Conservation (phyloP, 768 basidiomycete genomes). For the Rhodosporidiobolus odoratus region DNA sequence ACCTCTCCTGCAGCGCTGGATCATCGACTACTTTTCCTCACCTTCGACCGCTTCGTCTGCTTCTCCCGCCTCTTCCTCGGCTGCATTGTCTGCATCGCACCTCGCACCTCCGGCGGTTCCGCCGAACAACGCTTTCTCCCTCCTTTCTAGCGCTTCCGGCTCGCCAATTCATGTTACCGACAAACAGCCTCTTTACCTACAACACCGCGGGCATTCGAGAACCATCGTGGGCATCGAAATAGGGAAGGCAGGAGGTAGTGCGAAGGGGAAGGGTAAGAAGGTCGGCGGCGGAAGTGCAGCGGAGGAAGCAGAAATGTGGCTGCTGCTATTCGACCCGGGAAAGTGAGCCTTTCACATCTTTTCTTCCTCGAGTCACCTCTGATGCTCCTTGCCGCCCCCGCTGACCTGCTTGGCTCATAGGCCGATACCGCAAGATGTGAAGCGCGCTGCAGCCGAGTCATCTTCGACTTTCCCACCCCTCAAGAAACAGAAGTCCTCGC, state of each 20-base stretch:
- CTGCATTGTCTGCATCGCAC: neutral
- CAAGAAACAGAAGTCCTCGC: slow-evolving; percentile 14
- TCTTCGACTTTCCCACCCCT: neutral
- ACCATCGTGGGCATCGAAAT: slow-evolving; percentile 40
- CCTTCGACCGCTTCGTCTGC: neutral
- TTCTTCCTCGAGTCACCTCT: too few relatives aligned
- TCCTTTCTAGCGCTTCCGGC: neutral
- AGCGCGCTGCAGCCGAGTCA: neutral
- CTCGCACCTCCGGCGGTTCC: too few relatives aligned
- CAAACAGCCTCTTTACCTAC: slow-evolving; percentile 40
- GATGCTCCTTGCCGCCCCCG: neutral
- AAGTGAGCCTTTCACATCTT: slow-evolving; percentile 27
- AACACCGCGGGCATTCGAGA: slow-evolving; percentile 41
- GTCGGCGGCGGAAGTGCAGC: neutral
- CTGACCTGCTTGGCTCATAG: neutral
- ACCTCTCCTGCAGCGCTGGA: slow-evolving; percentile 23
- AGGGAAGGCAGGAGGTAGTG: neutral
- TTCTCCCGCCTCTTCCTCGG: neutral
- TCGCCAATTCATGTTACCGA: slow-evolving; percentile 8
- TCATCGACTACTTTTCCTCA: slow-evolving; percentile 36
- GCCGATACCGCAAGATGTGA: slow-evolving; percentile 13
- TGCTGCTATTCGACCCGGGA: slow-evolving; percentile 41
- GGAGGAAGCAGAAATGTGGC: slow-evolving; percentile 20
- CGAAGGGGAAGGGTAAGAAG: neutral
- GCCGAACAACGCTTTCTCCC: neutral